phyloP scores from a whole-genome alignment of 2,329 filamentous ascomycete genomes.

The Pseudogymnoascus sp. region DNA sequence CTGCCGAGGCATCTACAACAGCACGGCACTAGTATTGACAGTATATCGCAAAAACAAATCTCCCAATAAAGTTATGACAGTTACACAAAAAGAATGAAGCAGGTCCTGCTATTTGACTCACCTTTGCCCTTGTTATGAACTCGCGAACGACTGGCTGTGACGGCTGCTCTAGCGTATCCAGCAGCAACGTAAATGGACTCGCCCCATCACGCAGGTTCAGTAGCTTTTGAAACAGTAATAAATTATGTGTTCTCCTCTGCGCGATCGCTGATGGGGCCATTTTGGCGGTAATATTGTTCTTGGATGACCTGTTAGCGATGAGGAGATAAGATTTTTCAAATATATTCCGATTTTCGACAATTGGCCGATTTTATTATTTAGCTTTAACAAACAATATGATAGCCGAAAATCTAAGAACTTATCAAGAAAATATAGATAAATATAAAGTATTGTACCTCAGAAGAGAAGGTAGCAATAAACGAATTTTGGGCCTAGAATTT shows the following conservation, averaged over 20 bases:
- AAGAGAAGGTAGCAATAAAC: background rate
- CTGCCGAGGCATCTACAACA: background rate
- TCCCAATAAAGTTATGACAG: background rate
- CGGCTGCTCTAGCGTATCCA: slow-evolving; percentile 79
- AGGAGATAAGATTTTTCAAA: background rate
- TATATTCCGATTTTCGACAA: background rate
- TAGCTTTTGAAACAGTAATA: slow-evolving; percentile 74
- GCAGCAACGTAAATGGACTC: slow-evolving; percentile 76
- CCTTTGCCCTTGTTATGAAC: slow-evolving; percentile 67
- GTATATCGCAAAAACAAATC: background rate
- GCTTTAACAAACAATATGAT: background rate
- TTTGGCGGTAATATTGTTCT: slow-evolving; percentile 5
- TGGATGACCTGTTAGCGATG: background rate
- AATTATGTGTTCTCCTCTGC: slow-evolving; percentile 74
- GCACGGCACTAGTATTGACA: background rate
- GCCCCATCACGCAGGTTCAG: slow-evolving; percentile 69
- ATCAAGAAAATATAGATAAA: background rate
- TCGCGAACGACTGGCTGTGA: slow-evolving; percentile 62
- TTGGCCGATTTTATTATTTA: background rate
- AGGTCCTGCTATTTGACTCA: slow-evolving; percentile 12
- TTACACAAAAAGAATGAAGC: background rate
- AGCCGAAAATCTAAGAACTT: background rate
- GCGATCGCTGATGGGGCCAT: slow-evolving; percentile 51
- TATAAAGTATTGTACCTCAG: background rate
- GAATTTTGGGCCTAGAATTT: background rate